phyloP scores from a whole-genome alignment of 768 basidiomycete species.

The Lentinus brumalis region DNA sequence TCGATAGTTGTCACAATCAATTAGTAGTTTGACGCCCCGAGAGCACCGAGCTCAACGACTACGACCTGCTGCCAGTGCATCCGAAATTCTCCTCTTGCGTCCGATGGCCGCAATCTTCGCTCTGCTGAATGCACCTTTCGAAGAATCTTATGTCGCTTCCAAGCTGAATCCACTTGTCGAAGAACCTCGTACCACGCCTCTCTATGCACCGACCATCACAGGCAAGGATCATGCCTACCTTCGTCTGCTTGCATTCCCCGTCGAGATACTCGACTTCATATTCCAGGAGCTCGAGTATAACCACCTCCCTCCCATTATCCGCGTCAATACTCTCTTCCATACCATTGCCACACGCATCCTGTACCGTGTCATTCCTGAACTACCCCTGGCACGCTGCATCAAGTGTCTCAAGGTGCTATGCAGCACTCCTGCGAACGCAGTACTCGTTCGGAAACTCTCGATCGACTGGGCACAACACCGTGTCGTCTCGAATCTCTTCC shows the following conservation, averaged over 20 bases:
- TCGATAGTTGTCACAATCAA: too few species aligned
- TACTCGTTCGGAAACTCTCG: constrained; percentile 48
- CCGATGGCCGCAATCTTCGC: too few species aligned
- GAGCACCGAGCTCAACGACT: too few species aligned
- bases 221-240: constrained; percentile 1
- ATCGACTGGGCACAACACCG: constrained; percentile 41
- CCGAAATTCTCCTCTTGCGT: too few species aligned
- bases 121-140: too few species aligned
- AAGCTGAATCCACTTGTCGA: too few species aligned
- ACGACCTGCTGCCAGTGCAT: too few species aligned
- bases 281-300: constrained; percentile 27
- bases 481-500: constrained; percentile 52
- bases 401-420: constrained; percentile 44
- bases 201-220: not conserved
- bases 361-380: constrained; percentile 40
- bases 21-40: too few species aligned
- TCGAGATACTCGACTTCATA: constrained; percentile 40
- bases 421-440: constrained; percentile 30
- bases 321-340: constrained; percentile 30
- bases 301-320: constrained; percentile 31
- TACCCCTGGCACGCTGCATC: constrained; percentile 34
- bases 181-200: too few species aligned
- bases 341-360: constrained; percentile 34
- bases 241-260: constrained; percentile 31
- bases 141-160: too few species aligned